Conservation (phyloP, 192 early-diverging fungal genomes). For the Spizellomyces punctatus region DNA sequence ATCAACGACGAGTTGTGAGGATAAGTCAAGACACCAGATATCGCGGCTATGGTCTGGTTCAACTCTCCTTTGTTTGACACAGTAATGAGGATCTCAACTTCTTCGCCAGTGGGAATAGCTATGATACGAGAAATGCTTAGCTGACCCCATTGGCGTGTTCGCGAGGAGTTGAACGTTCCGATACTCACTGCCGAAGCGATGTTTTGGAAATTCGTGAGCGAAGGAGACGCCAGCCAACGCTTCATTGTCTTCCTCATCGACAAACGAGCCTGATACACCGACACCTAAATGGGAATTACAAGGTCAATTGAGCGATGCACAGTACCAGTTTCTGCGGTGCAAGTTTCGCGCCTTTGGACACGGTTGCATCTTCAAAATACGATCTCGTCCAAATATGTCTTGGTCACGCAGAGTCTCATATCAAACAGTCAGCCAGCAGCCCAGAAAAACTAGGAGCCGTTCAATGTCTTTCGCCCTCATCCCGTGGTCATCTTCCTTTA, state of each 20-base stretch:
- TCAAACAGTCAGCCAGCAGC: no score
- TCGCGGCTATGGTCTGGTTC: conserved; percentile 14
- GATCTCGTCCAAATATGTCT: no score
- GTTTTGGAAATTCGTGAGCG: conserved; percentile 23
- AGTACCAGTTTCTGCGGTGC: no score
- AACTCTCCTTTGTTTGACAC: conserved; percentile 24
- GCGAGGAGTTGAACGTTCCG: background rate
- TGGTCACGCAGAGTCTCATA: no score
- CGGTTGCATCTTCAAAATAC: no score
- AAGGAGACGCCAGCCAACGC: conserved; percentile 9
- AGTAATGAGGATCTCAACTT: conserved; percentile 5
- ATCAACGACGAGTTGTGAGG: conserved; percentile 9
- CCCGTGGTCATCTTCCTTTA: no score
- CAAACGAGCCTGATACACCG: background rate
- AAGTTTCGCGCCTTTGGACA: no score
- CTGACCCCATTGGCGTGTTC: background rate
- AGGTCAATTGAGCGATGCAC: no score
- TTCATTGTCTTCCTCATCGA: conserved; percentile 4
- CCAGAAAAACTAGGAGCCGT: no score
- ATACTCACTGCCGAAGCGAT: conserved; percentile 30
- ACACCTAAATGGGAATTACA: background rate
- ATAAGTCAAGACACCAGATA: conserved; percentile 23
- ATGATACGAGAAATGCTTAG: background rate
- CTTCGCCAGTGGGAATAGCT: conserved; percentile 24
- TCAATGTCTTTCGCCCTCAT: no score